Evolutionary conservation across 2,329 filamentous ascomycete genomes (phyloP).

Genomic region (Teratosphaeria destructans): DNA sequence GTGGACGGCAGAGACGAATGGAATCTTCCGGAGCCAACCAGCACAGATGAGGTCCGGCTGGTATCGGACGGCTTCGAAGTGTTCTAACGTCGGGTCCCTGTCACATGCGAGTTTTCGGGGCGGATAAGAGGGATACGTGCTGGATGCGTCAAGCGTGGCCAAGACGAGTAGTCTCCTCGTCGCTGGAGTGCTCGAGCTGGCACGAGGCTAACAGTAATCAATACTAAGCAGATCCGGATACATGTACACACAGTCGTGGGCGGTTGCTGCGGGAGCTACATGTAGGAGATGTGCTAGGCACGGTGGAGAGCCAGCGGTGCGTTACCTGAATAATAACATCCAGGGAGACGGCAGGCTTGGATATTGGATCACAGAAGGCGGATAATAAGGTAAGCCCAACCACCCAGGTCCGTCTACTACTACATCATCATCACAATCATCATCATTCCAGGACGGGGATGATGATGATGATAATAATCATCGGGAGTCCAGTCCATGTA

Average conservation of each 20-base stretch:
- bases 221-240: not conserved
- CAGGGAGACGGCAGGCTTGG: too few relatives aligned
- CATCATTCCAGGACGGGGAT: not conserved
- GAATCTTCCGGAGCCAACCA: not conserved
- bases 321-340: too few relatives aligned
- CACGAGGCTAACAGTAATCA: too few relatives aligned
- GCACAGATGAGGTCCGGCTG: not conserved
- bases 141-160: too few relatives aligned
- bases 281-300: too few relatives aligned
- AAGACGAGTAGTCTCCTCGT: too few relatives aligned
- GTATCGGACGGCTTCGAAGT: not conserved
- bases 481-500: not conserved
- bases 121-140: not conserved
- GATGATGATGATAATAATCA: not conserved
- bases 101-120: too few relatives aligned
- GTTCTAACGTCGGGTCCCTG: too few relatives aligned
- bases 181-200: not conserved
- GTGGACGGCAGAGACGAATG: not conserved
- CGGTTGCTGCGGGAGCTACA: not conserved
- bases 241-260: not conserved
- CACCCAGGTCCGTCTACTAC: too few relatives aligned
- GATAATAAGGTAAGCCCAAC: too few relatives aligned
- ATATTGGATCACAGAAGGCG: too few relatives aligned
- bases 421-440: not conserved
- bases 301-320: not conserved